A percentile compares a stretch with the other conserved stretches of the same genome.
These are phyloP conservation scores for Pestalotiopsis fici DNA, from an alignment of 2,329 filamentous ascomycete genomes.

Conservation along the genomic window DNA sequence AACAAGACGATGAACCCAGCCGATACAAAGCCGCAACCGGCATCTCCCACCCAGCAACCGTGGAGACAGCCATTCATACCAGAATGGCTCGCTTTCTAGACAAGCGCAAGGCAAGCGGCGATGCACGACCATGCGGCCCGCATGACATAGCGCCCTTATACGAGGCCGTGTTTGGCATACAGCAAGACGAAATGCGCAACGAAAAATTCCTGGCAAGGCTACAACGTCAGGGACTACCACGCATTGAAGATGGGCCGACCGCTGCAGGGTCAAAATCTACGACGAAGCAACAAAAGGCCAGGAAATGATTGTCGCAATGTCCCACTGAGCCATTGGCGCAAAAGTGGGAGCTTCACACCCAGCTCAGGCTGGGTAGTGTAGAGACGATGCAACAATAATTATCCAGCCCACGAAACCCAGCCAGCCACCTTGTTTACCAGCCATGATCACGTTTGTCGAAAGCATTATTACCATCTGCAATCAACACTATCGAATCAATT, in stretches of 20 bases:
- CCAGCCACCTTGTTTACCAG: too few relatives aligned
- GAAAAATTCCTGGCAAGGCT: constrained; percentile 12
- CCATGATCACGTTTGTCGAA: too few relatives aligned
- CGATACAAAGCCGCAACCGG: background rate
- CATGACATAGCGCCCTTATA: constrained; percentile 24
- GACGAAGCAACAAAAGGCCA: background rate
- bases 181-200: constrained; percentile 7
- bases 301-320: too few relatives aligned
- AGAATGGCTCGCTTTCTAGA: constrained; percentile 24
- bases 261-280: background rate
- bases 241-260: background rate
- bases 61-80: constrained; percentile 22
- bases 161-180: constrained; percentile 12
- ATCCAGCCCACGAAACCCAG: too few relatives aligned
- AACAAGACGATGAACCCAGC: background rate
- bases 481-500: too few relatives aligned
- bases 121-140: constrained; percentile 26
- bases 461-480: too few relatives aligned
- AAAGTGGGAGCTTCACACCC: too few relatives aligned
- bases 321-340: too few relatives aligned
- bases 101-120: constrained; percentile 27
- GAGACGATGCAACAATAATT: too few relatives aligned
- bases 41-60: background rate
- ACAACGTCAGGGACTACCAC: background rate
- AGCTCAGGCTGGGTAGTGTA: too few relatives aligned